Evolutionary conservation across 345 rosid species (phyloP).

Genomic region (Ceriops zippeliana): DNA sequence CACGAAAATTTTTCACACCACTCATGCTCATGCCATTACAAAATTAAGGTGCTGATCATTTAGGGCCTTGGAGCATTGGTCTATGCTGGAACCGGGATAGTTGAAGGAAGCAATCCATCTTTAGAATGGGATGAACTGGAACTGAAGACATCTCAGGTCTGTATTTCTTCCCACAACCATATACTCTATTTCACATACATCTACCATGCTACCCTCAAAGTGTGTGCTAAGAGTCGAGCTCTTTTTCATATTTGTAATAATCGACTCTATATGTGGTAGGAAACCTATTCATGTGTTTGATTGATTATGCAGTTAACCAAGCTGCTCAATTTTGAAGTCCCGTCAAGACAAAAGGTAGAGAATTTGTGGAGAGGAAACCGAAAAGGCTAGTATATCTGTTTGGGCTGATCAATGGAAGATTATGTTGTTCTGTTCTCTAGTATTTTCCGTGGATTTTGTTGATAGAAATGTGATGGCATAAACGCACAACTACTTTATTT

Average conservation of each 20-base stretch:
- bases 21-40: conserved; percentile 2
- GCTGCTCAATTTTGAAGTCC: conserved; percentile 64
- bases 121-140: conserved; percentile 89
- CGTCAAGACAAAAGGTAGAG: conserved; percentile 37
- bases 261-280: background rate
- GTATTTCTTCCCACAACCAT: background rate
- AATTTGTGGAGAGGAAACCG: conserved; percentile 30
- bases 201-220: background rate
- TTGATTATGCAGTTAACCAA: conserved; percentile 58
- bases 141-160: conserved; percentile 85
- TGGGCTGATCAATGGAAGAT: background rate
- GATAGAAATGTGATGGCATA: background rate
- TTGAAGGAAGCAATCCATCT: conserved; percentile 74
- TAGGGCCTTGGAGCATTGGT: conserved; percentile 76
- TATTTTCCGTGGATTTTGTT: background rate
- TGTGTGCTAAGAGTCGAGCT: background rate
- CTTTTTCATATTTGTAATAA: conserved; percentile 3
- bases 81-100: conserved; percentile 87
- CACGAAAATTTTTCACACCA: background rate
- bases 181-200: background rate
- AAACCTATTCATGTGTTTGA: conserved; percentile 1
- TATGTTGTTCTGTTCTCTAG: background rate
- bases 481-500: background rate
- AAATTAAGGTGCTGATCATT: conserved; percentile 13
- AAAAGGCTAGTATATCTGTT: conserved; percentile 26